Percentiles rank a stretch among this genome's conserved stretches.
Evolutionary conservation across 2,329 filamentous ascomycete species (phyloP).

Genomic region (Aspergillus brasiliensis): DNA sequence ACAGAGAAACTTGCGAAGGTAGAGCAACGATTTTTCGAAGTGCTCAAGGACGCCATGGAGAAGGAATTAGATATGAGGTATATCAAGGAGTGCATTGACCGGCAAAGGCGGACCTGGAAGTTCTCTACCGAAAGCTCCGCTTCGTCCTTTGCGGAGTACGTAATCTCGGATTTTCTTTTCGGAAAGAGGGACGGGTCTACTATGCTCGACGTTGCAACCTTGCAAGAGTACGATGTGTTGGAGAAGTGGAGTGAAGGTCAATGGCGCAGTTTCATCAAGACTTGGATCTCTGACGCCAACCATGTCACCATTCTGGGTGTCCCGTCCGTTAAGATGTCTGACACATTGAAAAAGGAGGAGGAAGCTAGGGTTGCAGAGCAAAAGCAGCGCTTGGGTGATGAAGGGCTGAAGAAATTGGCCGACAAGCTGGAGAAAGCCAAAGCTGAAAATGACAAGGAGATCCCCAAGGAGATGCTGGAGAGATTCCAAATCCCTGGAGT

Average conservation of each 20-base stretch:
- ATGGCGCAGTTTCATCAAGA: constrained; percentile 79
- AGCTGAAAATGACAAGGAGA: constrained; percentile 81
- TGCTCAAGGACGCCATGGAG: constrained; percentile 74
- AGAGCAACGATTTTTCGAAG: constrained; percentile 79
- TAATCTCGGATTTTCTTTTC: constrained; percentile 92
- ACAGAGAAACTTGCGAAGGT: constrained; percentile 82
- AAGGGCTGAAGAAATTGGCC: constrained; percentile 74
- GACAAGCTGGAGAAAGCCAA: constrained; percentile 81
- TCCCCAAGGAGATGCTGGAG: constrained; percentile 79
- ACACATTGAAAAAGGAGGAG: constrained; percentile 80
- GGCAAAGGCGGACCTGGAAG: constrained; percentile 79
- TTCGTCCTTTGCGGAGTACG: constrained; percentile 77
- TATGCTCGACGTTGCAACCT: constrained; percentile 58
- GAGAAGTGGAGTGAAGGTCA: constrained; percentile 79
- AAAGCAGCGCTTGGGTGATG: constrained; percentile 75
- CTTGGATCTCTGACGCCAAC: constrained; percentile 81
- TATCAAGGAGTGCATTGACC: constrained; percentile 80
- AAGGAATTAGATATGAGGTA: constrained; percentile 89
- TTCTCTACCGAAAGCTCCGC: constrained; percentile 81
- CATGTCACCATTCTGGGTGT: constrained; percentile 88
- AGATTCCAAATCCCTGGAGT: constrained; percentile 80
- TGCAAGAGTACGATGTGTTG: constrained; percentile 65
- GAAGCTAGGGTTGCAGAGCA: constrained; percentile 75
- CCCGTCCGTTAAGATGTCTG: constrained; percentile 77
- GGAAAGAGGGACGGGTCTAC: constrained; percentile 82